A percentile compares a stretch with the other conserved stretches of the same genome.
Evolutionary conservation across 2,329 filamentous ascomycete species (phyloP).

Genomic region (Colletotrichum orchidophilum): DNA sequence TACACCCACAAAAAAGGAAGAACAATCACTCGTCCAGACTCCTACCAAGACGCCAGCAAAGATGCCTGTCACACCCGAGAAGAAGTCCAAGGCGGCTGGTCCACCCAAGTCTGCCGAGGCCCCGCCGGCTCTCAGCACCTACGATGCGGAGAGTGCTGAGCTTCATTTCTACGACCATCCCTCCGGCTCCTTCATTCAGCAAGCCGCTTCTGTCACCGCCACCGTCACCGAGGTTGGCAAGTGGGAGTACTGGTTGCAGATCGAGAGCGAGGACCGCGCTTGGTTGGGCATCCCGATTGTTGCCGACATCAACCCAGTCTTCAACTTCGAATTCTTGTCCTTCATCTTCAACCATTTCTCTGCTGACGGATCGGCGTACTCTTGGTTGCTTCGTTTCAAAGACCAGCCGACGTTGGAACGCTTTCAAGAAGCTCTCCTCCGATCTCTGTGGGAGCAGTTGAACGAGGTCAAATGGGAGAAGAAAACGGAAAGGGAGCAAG

Average conservation of each 20-base stretch:
- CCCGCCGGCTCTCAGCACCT: constrained; percentile 76
- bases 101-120: constrained; percentile 68
- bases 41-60: constrained; percentile 54
- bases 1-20: constrained; percentile 48
- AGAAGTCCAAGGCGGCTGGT: constrained; percentile 40
- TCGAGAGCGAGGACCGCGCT: constrained; percentile 77
- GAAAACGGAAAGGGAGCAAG: constrained; percentile 88
- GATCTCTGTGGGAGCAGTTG: constrained; percentile 94
- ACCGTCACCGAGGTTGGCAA: constrained; percentile 86
- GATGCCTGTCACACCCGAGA: constrained; percentile 44
- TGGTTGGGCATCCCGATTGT: constrained; percentile 89
- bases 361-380: constrained; percentile 88
- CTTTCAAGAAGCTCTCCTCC: constrained; percentile 95
- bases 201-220: constrained; percentile 79
- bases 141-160: constrained; percentile 81
- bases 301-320: constrained; percentile 92
- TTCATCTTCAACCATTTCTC: constrained; percentile 99
- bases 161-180: constrained; percentile 94
- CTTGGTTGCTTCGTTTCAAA: constrained; percentile 93
- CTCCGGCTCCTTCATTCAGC: constrained; percentile 83
- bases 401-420: constrained; percentile 82
- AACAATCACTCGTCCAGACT: constrained; percentile 46
- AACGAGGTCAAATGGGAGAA: constrained; percentile 96
- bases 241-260: constrained; percentile 97
- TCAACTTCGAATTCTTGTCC: constrained; percentile 98